Base-by-base conservation (phyloP, 768 basidiomycete species). In the Erythrobasidium yunnanense region DNA sequence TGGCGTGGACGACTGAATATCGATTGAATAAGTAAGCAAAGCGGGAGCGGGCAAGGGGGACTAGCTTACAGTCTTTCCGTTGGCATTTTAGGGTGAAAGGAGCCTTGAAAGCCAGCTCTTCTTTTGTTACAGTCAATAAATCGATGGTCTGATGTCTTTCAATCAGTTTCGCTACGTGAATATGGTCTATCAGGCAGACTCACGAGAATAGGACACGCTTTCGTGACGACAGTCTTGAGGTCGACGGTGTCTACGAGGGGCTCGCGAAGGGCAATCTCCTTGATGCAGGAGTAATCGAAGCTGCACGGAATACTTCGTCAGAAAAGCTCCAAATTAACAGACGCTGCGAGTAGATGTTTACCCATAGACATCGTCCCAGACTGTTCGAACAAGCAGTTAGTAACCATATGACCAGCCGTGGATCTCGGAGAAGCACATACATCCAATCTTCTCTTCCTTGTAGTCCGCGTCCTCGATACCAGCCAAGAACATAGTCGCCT, bases 291-390 rank as follows among this genome's bases (percentile, higher is more conserved):
- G 78, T 89, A 99, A 78, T 99, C 92, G 77, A 99, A 97, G 25
- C 95, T n/a, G n/a, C n/a, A n/a, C n/a, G n/a, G n/a, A n/a, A n/a
- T n/a, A n/a, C n/a, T n/a, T n/a, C n/a, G n/a, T n/a, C n/a, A n/a
- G n/a, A n/a, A n/a, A n/a, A n/a, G n/a, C n/a, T n/a, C n/a, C n/a
- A n/a, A n/a, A n/a, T n/a, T n/a, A n/a, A n/a, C n/a, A n/a, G n/a
- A n/a, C n/a, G n/a, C n/a, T n/a, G n/a, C n/a, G n/a, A n/a, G n/a
- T n/a, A n/a, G n/a, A n/a, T n/a, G n/a, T n/a, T n/a, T n/a, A n/a
- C n/a, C n/a, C 95, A 77, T 99, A 99, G 22, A 99, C 95, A 73
- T 96, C 91, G 74, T 96, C 91, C 95, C 95, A 99, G 81, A 93
- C 93, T 97, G 71, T 2, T 29, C 29, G 25, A 30, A 51, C 46